phyloP scores from a whole-genome alignment of 2,329 filamentous ascomycete genomes.

The Alternaria viburni region DNA sequence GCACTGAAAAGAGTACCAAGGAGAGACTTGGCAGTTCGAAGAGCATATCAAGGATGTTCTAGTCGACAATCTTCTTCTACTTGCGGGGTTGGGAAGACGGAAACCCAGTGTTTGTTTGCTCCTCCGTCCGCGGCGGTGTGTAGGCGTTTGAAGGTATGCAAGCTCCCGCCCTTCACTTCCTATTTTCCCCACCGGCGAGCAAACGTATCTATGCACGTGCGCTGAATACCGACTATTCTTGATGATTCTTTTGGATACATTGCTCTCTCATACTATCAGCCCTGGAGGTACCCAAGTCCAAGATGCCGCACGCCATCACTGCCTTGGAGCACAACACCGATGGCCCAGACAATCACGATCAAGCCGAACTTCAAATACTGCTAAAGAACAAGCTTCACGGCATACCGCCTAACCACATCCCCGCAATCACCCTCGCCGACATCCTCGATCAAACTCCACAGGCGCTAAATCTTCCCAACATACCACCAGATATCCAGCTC shows the following conservation, averaged over 20 bases:
- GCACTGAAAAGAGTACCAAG: background rate
- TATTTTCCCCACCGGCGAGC: background rate
- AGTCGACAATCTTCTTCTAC: background rate
- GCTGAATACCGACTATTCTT: background rate
- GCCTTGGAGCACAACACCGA: background rate
- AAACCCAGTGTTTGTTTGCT: background rate
- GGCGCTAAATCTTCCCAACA: conserved; percentile 13
- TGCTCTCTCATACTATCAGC: background rate
- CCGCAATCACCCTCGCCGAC: conserved; percentile 12
- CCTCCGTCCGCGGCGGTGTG: background rate
- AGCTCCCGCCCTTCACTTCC: background rate
- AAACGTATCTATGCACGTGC: background rate
- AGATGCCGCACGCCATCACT: background rate
- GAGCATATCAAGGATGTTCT: background rate
- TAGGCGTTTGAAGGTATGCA: background rate
- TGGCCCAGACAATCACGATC: background rate
- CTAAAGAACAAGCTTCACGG: conserved; percentile 17
- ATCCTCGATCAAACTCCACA: conserved; percentile 11
- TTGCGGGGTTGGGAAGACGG: background rate
- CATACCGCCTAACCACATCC: conserved; percentile 16
- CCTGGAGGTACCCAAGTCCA: background rate
- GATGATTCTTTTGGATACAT: background rate
- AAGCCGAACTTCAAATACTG: background rate
- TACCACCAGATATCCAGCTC: conserved; percentile 30
- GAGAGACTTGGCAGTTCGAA: background rate